These are phyloP conservation scores for Hypoxylon sp. DNA, from an alignment of 2,329 filamentous ascomycete genomes.

Conservation along the genomic window DNA sequence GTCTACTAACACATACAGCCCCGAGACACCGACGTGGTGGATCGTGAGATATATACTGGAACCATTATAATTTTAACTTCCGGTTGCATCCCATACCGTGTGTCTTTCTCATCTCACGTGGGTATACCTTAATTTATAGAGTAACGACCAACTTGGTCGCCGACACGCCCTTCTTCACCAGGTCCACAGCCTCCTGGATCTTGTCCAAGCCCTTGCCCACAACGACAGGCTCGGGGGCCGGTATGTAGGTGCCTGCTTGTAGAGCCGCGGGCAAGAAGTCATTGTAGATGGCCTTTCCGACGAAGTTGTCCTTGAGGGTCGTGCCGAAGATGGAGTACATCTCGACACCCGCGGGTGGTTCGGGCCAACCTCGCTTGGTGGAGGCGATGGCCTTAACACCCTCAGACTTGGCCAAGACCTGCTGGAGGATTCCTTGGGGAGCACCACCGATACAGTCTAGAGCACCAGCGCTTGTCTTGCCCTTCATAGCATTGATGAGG, in stretches of 20 bases:
- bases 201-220: slow-evolving; percentile 60
- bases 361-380: slow-evolving; percentile 50
- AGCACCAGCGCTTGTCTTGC: slow-evolving; percentile 53
- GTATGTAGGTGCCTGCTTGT: slow-evolving; percentile 54
- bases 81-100: not conserved
- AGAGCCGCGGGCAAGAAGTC: slow-evolving; percentile 59
- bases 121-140: slow-evolving; percentile 32
- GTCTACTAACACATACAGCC: not conserved
- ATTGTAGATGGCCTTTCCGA: slow-evolving; percentile 56
- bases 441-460: slow-evolving; percentile 51
- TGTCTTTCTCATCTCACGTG: slow-evolving; percentile 7
- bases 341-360: slow-evolving; percentile 50
- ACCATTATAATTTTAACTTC: slow-evolving; percentile 13
- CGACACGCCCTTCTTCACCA: slow-evolving; percentile 58
- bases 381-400: slow-evolving; percentile 49
- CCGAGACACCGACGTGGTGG: not conserved
- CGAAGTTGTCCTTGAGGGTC: slow-evolving; percentile 50
- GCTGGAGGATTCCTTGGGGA: slow-evolving; percentile 45
- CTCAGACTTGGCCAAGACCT: slow-evolving; percentile 49
- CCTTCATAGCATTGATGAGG: slow-evolving; percentile 51
- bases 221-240: slow-evolving; percentile 58
- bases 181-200: slow-evolving; percentile 60
- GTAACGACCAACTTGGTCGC: slow-evolving; percentile 61
- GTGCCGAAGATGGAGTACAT: slow-evolving; percentile 50
- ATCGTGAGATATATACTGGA: slow-evolving; percentile 19